phyloP scores from a whole-genome alignment of 352 stramenopile species.

The Halophytophthora polymorphica region DNA sequence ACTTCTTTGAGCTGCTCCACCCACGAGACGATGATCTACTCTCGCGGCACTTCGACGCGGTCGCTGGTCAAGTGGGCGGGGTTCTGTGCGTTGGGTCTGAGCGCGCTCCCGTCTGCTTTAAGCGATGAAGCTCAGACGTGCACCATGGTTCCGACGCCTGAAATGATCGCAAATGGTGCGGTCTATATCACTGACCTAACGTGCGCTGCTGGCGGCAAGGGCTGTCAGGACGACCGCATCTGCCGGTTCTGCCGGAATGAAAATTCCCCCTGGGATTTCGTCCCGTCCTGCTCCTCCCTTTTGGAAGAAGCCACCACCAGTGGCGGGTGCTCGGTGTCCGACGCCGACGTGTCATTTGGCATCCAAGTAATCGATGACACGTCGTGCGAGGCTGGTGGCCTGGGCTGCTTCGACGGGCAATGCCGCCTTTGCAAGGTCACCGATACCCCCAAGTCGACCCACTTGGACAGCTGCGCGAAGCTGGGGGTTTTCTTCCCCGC shows the following conservation, averaged over 20 bases:
- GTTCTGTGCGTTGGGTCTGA: constrained; percentile 24
- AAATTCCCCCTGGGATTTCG: too few species aligned
- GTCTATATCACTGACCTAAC: not conserved
- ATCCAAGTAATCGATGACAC: constrained; percentile 30
- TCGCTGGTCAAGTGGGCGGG: constrained; percentile 22
- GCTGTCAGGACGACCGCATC: constrained; percentile 8
- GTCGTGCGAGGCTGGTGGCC: constrained; percentile 24
- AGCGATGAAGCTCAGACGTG: constrained; percentile 1
- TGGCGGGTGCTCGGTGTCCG: constrained; percentile 23
- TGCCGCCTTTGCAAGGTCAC: constrained; percentile 41
- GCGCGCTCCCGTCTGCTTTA: constrained; percentile 9
- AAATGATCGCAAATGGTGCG: too few species aligned
- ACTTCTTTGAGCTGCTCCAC: too few species aligned
- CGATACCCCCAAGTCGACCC: constrained; percentile 29
- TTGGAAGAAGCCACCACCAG: too few species aligned
- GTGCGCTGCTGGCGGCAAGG: constrained; percentile 5
- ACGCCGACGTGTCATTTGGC: constrained; percentile 28
- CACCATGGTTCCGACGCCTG: constrained; percentile 10
- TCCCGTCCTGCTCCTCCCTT: too few species aligned
- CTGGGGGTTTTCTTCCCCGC: constrained; percentile 19
- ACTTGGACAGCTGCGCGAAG: constrained; percentile 24
- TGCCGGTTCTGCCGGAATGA: constrained; percentile 21
- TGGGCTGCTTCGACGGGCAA: constrained; percentile 37
- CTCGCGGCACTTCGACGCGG: constrained; percentile 12
- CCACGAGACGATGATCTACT: constrained; percentile 38